phyloP scores from a whole-genome alignment of 176 grass and related monocot species.

The Oryza brachyantha region DNA sequence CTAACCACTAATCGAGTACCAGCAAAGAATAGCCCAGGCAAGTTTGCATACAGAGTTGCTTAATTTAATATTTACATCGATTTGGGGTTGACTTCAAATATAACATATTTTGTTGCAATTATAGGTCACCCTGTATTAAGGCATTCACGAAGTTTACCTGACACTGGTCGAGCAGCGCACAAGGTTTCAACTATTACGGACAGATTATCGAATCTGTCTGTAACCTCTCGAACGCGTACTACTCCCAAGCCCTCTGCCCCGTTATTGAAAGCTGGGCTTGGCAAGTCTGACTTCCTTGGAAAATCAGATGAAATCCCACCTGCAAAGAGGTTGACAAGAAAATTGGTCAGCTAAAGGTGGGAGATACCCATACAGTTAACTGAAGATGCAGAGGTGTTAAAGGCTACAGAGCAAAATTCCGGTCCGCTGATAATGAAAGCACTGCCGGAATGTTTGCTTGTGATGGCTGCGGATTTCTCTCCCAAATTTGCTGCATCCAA shows the following conservation, averaged over 20 bases:
- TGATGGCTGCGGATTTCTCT: not conserved
- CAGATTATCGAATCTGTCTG: slow-evolving; percentile 64
- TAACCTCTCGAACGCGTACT: slow-evolving; percentile 37
- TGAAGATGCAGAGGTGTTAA: not conserved
- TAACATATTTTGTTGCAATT: slow-evolving; percentile 21
- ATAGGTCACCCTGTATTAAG: slow-evolving; percentile 44
- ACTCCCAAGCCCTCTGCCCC: slow-evolving; percentile 48
- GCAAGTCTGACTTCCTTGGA: slow-evolving; percentile 52
- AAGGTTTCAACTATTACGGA: slow-evolving; percentile 67
- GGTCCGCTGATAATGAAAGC: slow-evolving; percentile 13
- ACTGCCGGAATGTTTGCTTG: not conserved
- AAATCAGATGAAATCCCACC: slow-evolving; percentile 71
- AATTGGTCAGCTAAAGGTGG: slow-evolving; percentile 59
- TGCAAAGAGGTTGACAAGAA: slow-evolving; percentile 61
- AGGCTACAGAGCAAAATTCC: slow-evolving; percentile 21
- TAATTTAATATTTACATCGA: not conserved
- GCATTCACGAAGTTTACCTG: slow-evolving; percentile 54
- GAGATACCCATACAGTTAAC: not conserved
- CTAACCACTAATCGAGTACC: slow-evolving; percentile 45
- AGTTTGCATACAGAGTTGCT: slow-evolving; percentile 12
- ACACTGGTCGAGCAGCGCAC: slow-evolving; percentile 32
- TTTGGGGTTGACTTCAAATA: slow-evolving; percentile 2
- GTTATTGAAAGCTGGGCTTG: slow-evolving; percentile 69
- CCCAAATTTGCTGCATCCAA: not conserved
- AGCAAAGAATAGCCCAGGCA: slow-evolving; percentile 75